These are phyloP conservation scores for Aechmea fasciata DNA, from an alignment of 176 grass and related monocot species.

Conservation along the genomic window DNA sequence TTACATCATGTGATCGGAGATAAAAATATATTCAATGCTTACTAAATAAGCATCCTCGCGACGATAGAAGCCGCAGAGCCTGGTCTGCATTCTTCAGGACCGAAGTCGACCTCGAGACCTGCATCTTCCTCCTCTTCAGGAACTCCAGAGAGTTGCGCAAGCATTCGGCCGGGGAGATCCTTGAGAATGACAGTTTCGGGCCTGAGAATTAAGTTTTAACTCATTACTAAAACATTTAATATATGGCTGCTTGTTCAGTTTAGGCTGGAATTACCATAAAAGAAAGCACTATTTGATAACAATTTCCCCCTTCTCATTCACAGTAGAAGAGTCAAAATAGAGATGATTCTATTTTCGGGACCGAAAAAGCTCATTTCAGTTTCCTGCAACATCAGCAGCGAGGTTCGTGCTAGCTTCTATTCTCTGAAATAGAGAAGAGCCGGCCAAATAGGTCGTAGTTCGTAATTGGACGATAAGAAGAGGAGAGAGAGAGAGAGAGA, in stretches of 20 bases:
- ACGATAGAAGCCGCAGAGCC: conserved; percentile 15
- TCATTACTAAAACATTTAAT: background rate
- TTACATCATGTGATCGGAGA: background rate
- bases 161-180: conserved; percentile 43
- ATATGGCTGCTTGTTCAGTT: background rate
- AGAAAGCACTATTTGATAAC: too few relatives aligned
- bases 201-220: conserved; percentile 33
- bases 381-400: too few relatives aligned
- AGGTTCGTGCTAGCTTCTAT: too few relatives aligned
- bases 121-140: conserved; percentile 59
- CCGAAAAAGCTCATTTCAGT: too few relatives aligned
- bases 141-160: conserved; percentile 59
- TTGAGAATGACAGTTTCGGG: conserved; percentile 70
- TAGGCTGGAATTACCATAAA: background rate
- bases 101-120: conserved; percentile 11
- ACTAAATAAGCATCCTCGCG: conserved; percentile 9
- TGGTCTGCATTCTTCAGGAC: conserved; percentile 17
- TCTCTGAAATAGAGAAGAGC: background rate
- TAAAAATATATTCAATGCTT: background rate
- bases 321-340: background rate
- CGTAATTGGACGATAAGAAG: conserved; percentile 2
- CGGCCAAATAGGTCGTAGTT: background rate
- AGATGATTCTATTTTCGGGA: too few relatives aligned
- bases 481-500: background rate
- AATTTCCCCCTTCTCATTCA: background rate